Evolutionary conservation across 768 basidiomycete species (phyloP).

Genomic region (Tulasnella sp.): DNA sequence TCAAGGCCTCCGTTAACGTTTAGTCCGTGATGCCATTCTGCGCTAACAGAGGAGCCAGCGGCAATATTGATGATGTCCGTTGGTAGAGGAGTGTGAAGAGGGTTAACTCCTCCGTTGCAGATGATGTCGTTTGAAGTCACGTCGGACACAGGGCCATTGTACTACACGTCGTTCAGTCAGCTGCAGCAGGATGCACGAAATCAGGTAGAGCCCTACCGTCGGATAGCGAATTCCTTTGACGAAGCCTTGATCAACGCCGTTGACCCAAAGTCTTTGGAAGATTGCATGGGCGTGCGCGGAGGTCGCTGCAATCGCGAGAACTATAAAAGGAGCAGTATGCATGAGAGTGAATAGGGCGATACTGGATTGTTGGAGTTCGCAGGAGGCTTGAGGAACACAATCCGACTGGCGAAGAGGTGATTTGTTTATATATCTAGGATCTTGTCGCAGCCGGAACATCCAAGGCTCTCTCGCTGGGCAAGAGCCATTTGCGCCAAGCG

Average conservation of each 20-base stretch:
- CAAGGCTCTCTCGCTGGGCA: background rate
- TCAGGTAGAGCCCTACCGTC: conserved; percentile 13
- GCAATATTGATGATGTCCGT: conserved; percentile 45
- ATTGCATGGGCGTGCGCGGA: conserved; percentile 44
- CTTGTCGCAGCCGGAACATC: background rate
- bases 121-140: conserved; percentile 54
- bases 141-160: conserved; percentile 49
- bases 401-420: background rate
- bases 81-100: conserved; percentile 37
- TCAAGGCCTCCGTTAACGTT: conserved; percentile 41
- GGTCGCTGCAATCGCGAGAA: background rate
- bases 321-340: background rate
- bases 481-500: background rate
- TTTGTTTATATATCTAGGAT: background rate
- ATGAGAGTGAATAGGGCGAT: background rate
- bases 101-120: conserved; percentile 59
- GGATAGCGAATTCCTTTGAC: conserved; percentile 19
- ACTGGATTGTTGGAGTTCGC: background rate
- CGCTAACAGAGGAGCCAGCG: conserved; percentile 51
- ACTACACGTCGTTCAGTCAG: conserved; percentile 24
- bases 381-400: background rate
- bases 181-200: background rate
- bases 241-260: conserved; percentile 24
- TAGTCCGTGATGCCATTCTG: conserved; percentile 52
- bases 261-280: conserved; percentile 37